These are phyloP conservation scores for Epichloe coenophiala DNA, from an alignment of 2,329 filamentous ascomycete species.

Conservation along the genomic window DNA sequence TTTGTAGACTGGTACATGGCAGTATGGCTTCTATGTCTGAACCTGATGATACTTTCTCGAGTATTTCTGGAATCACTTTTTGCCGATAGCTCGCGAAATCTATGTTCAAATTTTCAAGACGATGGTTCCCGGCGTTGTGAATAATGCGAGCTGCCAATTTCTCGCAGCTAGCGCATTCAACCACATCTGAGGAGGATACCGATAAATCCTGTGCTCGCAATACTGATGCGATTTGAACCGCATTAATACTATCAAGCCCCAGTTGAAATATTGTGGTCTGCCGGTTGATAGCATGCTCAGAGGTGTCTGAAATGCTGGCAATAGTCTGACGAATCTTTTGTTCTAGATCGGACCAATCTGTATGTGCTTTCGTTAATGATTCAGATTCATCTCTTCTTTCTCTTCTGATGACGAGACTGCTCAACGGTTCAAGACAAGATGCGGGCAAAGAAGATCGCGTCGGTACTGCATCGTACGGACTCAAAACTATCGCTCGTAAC, in stretches of 20 bases:
- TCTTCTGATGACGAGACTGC: conserved; percentile 10
- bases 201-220: conserved; percentile 46
- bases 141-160: conserved; percentile 20
- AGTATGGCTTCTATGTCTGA: conserved; percentile 41
- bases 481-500: conserved; percentile 13
- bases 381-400: conserved; percentile 8
- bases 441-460: background rate
- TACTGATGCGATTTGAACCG: conserved; percentile 59
- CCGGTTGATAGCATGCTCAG: conserved; percentile 35
- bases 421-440: conserved; percentile 6
- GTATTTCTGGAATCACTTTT: conserved; percentile 17
- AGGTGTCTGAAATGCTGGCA: conserved; percentile 41
- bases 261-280: conserved; percentile 69
- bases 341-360: conserved; percentile 39
- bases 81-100: conserved; percentile 27
- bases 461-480: conserved; percentile 12
- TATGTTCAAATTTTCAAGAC: conserved; percentile 7
- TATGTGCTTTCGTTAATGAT: conserved; percentile 8
- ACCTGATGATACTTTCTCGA: conserved; percentile 8
- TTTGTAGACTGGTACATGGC: conserved; percentile 70
- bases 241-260: conserved; percentile 86
- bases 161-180: conserved; percentile 44
- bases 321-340: conserved; percentile 40
- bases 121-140: conserved; percentile 5
- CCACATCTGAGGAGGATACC: conserved; percentile 58